Evolutionary conservation across 768 basidiomycete species (phyloP), one percentile per base, ranked within the genome.

Genomic region (Sutorius australiensis): DNA sequence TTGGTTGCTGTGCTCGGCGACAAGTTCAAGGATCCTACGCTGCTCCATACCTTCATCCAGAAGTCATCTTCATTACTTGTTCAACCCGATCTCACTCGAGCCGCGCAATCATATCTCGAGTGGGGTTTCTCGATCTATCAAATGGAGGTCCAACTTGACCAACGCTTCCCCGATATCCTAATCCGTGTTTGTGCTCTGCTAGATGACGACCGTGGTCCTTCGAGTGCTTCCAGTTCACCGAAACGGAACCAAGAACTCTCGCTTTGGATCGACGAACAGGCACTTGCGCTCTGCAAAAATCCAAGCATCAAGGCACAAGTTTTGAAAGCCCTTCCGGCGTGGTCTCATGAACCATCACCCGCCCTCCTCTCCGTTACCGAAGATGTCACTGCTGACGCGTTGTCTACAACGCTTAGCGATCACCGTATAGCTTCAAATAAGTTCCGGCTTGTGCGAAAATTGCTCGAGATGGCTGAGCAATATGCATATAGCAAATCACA

Each of bases 41-140:
- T 95, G 9, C 76, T 95, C 33, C 80, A 86, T 50, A 74, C 83
- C 1, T 72, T 97, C 40, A 76, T 86, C 41, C 82, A 84, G 38
- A 86, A 89, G 9, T 76, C 84, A 6, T 74, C 81, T 11, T 77
- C 82, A 3, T 70, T 95, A 24, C 71, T 95, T 49, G 69, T 75
- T 0, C 84, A 93, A 61, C 68, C 72, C 11, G 90, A 93, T 62
- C 74, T 95, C 16, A 78, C 78, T 5, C 75, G 76, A 50, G 76
- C 80, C 3, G 85, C 86, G 0, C 87, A 92, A 58, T 90, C 87
- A 3, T 79, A 94, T 37, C 72, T 94, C 11, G 82, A 85, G 44
- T 94, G 92, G 89, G 80, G 80, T 3, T 83, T 94, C 57, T 69
- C 70, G 13, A 62, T 73, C 34, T 87, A 84, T 63, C 71, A 72